A percentile compares a stretch with the other conserved stretches of the same genome.
Conservation (phyloP, 805 yeast genomes). For the Cyberlindnera amylophila region DNA sequence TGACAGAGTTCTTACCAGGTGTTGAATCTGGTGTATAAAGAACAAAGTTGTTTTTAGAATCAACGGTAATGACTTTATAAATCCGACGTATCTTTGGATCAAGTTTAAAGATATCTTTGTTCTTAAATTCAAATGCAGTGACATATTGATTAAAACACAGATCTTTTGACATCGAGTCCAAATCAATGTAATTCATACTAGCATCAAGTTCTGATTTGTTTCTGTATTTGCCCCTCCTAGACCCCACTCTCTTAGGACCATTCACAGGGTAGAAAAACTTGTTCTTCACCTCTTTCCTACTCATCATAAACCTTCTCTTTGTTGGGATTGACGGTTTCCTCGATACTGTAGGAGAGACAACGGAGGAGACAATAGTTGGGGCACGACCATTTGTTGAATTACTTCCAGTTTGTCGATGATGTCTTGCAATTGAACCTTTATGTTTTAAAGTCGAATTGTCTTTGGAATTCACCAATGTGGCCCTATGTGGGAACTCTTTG, state of each 20-base stretch:
- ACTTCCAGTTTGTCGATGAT: conserved; percentile 2
- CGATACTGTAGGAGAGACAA: conserved; percentile 13
- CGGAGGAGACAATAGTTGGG: conserved; percentile 21
- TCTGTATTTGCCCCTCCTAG: conserved; percentile 26
- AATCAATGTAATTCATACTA: conserved; percentile 21
- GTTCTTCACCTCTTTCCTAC: conserved; percentile 17
- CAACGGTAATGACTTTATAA: conserved; percentile 23
- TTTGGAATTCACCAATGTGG: conserved; percentile 4
- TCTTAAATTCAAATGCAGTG: conserved; percentile 9
- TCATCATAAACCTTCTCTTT: conserved; percentile 24
- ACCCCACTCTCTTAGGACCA: conserved; percentile 21
- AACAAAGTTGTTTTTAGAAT: conserved; percentile 26
- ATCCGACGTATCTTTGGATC: conserved; percentile 13
- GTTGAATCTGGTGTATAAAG: conserved; percentile 25
- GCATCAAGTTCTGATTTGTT: conserved; percentile 22
- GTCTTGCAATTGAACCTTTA: conserved; percentile 4
- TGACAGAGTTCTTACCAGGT: conserved; percentile 18
- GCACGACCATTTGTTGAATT: conserved; percentile 15
- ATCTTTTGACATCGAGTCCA: conserved; percentile 25
- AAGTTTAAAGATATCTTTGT: conserved; percentile 11
- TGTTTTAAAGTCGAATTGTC: conserved; percentile 5
- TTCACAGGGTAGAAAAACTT: conserved; percentile 25
- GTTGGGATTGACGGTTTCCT: conserved; percentile 15
- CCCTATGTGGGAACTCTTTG: conserved; percentile 12
- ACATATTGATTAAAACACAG: conserved; percentile 20